These are phyloP conservation scores for Trichophyton simii DNA, from an alignment of 2,329 filamentous ascomycete species.

Conservation along the genomic window DNA sequence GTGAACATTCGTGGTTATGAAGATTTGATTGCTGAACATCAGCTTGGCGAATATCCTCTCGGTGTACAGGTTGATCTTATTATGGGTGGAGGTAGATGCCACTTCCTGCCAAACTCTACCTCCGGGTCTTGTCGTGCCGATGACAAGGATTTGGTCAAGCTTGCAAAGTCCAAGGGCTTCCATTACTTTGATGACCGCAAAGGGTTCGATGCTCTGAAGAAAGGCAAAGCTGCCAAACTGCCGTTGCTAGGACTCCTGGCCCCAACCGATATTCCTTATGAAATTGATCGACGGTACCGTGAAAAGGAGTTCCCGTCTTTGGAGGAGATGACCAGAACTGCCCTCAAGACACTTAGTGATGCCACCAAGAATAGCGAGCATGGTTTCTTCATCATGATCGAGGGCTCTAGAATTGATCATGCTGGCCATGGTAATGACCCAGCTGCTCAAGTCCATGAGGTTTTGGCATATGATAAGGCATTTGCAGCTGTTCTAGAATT, in stretches of 20 bases:
- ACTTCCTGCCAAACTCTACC: slow-evolving; percentile 75
- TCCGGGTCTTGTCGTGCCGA: slow-evolving; percentile 72
- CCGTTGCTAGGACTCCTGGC: slow-evolving; percentile 83
- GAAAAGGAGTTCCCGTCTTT: slow-evolving; percentile 78
- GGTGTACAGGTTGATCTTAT: slow-evolving; percentile 84
- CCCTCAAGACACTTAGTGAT: slow-evolving; percentile 63
- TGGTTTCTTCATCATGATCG: slow-evolving; percentile 97
- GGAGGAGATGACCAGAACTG: slow-evolving; percentile 82
- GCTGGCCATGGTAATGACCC: slow-evolving; percentile 79
- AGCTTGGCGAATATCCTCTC: slow-evolving; percentile 76
- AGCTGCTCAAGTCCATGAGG: slow-evolving; percentile 75
- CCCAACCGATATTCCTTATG: slow-evolving; percentile 70
- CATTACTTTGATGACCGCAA: slow-evolving; percentile 59
- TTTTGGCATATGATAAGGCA: slow-evolving; percentile 83
- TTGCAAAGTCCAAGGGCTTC: slow-evolving; percentile 70
- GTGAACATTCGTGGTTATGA: slow-evolving; percentile 68
- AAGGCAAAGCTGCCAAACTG: slow-evolving; percentile 55
- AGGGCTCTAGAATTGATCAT: slow-evolving; percentile 91
- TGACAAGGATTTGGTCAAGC: slow-evolving; percentile 56
- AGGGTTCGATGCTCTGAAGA: slow-evolving; percentile 61
- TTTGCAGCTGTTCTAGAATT: slow-evolving; percentile 78
- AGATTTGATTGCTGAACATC: slow-evolving; percentile 83
- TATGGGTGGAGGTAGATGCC: slow-evolving; percentile 83
- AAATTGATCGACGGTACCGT: slow-evolving; percentile 74
- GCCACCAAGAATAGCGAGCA: slow-evolving; percentile 75